Evolutionary conservation across 495 filamentous ascomycete species (phyloP).

Genomic region (Pyronema domesticum): DNA sequence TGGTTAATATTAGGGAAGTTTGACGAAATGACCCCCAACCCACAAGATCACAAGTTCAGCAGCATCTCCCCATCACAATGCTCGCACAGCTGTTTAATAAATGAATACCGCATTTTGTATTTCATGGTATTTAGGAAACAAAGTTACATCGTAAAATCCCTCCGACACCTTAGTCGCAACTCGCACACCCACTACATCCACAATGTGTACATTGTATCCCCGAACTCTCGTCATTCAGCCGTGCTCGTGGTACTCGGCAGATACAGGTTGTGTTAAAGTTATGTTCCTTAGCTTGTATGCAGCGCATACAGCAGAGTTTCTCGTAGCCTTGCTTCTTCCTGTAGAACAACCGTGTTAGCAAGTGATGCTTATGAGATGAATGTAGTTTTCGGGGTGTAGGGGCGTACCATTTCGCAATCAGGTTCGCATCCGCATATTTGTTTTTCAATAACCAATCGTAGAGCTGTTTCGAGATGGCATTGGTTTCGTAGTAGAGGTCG

Average conservation of each 20-base stretch:
- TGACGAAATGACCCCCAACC: no score
- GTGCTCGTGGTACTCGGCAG: slow-evolving; percentile 82
- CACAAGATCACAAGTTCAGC: no score
- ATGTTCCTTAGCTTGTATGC: slow-evolving; percentile 96
- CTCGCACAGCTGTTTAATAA: no score
- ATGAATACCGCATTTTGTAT: no score
- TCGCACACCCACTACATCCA: slow-evolving; percentile 81
- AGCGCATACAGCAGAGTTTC: slow-evolving; percentile 90
- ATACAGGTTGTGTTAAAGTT: slow-evolving; percentile 98
- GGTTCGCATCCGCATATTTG: slow-evolving; percentile 76
- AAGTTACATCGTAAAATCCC: no score
- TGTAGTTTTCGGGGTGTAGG: background rate
- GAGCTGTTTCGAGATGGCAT: slow-evolving; percentile 73
- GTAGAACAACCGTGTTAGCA: background rate
- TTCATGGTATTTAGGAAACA: no score
- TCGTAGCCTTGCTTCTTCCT: slow-evolving; percentile 95
- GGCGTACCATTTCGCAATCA: slow-evolving; percentile 80
- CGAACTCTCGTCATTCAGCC: slow-evolving; percentile 69
- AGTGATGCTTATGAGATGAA: background rate
- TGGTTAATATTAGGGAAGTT: no score
- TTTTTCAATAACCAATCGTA: slow-evolving; percentile 98
- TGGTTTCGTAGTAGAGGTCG: slow-evolving; percentile 94
- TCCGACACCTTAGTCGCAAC: slow-evolving; percentile 45
- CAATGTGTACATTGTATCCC: slow-evolving; percentile 89
- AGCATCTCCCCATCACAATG: no score